Evolutionary conservation across 2,329 filamentous ascomycete genomes (phyloP).

Genomic region (Penicillium sp.): DNA sequence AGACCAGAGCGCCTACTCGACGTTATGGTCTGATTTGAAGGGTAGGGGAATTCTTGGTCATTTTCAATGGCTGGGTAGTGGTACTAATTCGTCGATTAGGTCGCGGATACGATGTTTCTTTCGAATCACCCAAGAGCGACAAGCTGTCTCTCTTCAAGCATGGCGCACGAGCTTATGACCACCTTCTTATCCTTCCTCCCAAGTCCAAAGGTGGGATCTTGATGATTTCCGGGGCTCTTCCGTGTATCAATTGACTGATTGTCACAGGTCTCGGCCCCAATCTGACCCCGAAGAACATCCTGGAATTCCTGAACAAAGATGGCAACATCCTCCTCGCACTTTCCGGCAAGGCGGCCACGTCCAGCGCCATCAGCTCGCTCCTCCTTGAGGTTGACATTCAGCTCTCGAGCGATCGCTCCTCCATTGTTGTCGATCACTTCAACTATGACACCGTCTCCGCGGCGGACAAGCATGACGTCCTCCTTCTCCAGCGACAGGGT

Average conservation of each 20-base stretch:
- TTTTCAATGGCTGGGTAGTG: background rate
- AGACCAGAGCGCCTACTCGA: constrained; percentile 76
- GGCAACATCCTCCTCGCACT: constrained; percentile 88
- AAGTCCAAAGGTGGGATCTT: constrained; percentile 70
- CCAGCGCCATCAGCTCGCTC: constrained; percentile 67
- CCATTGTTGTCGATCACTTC: constrained; percentile 91
- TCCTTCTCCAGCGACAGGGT: constrained; percentile 67
- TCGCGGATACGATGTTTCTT: constrained; percentile 73
- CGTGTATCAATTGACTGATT: constrained; percentile 21
- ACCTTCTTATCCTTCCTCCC: constrained; percentile 79
- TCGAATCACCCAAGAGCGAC: constrained; percentile 77
- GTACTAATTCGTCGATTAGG: constrained; percentile 36
- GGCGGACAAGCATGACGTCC: constrained; percentile 77
- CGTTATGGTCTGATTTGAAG: constrained; percentile 55
- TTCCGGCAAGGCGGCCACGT: constrained; percentile 63
- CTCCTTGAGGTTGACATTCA: constrained; percentile 84
- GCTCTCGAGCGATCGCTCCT: constrained; percentile 77
- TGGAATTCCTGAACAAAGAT: constrained; percentile 85
- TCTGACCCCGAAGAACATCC: constrained; percentile 74
- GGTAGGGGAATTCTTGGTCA: constrained; percentile 25
- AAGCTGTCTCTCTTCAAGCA: constrained; percentile 72
- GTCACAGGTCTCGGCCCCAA: constrained; percentile 72
- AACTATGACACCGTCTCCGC: constrained; percentile 76
- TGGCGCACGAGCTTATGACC: constrained; percentile 84
- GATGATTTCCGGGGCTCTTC: background rate